Conservation (phyloP, 2,329 filamentous ascomycete genomes). For the Stagonosporopsis cucurbitacearum region DNA sequence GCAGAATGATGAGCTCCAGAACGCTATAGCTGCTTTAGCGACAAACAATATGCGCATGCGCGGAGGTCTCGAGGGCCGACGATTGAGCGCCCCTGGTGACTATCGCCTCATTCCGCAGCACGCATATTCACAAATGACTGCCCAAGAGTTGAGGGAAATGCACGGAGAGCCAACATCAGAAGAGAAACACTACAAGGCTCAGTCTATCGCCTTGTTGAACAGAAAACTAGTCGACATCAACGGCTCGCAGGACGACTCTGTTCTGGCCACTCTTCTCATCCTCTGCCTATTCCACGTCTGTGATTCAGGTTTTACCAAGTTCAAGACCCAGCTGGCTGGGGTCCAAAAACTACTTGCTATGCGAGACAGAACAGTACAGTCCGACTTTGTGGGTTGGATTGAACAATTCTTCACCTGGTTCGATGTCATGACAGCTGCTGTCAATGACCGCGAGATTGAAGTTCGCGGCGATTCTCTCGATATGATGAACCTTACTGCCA, state of each 20-base stretch:
- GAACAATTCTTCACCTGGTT: slow-evolving; percentile 93
- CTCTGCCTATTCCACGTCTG: slow-evolving; percentile 93
- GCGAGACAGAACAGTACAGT: slow-evolving; percentile 67
- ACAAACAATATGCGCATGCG: slow-evolving; percentile 92
- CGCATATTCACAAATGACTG: slow-evolving; percentile 47
- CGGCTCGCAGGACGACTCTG: slow-evolving; percentile 81
- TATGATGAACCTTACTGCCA: slow-evolving; percentile 67
- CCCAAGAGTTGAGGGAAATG: slow-evolving; percentile 48
- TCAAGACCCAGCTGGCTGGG: slow-evolving; percentile 90
- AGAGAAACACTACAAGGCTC: slow-evolving; percentile 83
- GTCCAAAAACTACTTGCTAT: slow-evolving; percentile 88
- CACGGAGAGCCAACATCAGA: slow-evolving; percentile 69
- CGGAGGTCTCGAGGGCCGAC: slow-evolving; percentile 63
- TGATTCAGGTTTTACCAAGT: slow-evolving; percentile 90
- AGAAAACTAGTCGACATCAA: slow-evolving; percentile 78
- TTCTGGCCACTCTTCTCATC: slow-evolving; percentile 84
- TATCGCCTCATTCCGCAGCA: slow-evolving; percentile 45
- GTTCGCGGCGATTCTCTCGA: slow-evolving; percentile 69
- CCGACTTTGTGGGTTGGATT: slow-evolving; percentile 82
- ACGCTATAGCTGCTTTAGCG: slow-evolving; percentile 87
- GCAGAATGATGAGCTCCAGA: slow-evolving; percentile 82
- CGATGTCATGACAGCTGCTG: slow-evolving; percentile 88
- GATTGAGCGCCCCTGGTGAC: slow-evolving; percentile 42
- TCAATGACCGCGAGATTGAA: slow-evolving; percentile 90
- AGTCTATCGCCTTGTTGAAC: slow-evolving; percentile 84